Conservation (phyloP, 768 basidiomycete genomes). For the Leucogyrophana mollusca region DNA sequence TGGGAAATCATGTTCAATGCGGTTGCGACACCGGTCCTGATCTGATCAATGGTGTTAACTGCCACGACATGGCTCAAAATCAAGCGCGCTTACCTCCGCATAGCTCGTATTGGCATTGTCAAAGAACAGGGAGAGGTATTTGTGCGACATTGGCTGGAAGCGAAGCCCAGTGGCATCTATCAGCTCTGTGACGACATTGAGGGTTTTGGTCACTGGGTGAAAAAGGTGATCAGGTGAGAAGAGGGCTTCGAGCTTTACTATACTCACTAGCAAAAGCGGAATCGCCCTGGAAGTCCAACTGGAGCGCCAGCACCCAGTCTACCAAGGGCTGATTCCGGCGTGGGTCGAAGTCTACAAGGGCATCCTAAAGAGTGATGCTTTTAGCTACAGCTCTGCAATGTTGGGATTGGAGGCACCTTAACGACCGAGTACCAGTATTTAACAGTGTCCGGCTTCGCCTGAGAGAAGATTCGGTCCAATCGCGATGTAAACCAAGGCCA, state of each 20-base stretch:
- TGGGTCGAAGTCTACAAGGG: conserved; percentile 72
- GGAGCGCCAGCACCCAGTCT: conserved; percentile 73
- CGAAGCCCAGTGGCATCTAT: conserved; percentile 65
- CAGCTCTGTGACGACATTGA: conserved; percentile 64
- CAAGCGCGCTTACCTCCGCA: conserved; percentile 59
- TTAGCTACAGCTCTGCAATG: neutral
- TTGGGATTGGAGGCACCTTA: conserved; percentile 21
- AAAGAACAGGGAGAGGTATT: conserved; percentile 69
- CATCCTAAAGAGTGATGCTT: conserved; percentile 33
- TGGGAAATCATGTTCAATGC: conserved; percentile 56
- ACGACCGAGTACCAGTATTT: conserved; percentile 72
- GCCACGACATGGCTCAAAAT: neutral
- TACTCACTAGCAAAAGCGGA: conserved; percentile 83
- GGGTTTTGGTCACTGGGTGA: conserved; percentile 68
- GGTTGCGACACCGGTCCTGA: conserved; percentile 68
- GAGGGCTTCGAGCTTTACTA: neutral
- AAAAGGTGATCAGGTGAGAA: conserved; percentile 12
- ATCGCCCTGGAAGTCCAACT: conserved; percentile 79
- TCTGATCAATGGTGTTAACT: conserved; percentile 37
- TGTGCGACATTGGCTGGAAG: conserved; percentile 65
- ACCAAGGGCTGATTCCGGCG: conserved; percentile 71
- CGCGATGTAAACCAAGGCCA: conserved; percentile 73
- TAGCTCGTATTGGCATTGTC: conserved; percentile 79
- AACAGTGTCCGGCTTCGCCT: conserved; percentile 85
- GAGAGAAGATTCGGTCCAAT: conserved; percentile 61